Percentiles rank a stretch among this genome's conserved stretches.
phyloP scores from a whole-genome alignment of 305 asterid genomes.

The Fraxinus ornus region DNA sequence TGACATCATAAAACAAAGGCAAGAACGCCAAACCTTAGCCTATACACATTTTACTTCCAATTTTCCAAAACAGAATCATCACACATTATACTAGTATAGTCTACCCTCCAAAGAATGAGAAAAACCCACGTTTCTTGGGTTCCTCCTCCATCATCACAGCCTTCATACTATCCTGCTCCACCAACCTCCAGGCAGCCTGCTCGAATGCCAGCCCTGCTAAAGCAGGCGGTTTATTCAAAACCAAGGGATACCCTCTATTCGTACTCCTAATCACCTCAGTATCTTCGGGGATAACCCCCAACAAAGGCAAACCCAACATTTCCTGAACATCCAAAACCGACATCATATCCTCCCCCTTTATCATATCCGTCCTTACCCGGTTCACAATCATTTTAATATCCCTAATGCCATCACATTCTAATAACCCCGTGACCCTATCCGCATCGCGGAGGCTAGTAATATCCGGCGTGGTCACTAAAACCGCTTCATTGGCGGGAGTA shows the following conservation, averaged over 20 bases:
- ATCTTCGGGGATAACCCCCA: constrained; percentile 92
- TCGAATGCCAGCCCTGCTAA: constrained; percentile 90
- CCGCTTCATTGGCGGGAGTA: constrained; percentile 51
- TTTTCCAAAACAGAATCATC: background rate
- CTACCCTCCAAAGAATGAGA: constrained; percentile 85
- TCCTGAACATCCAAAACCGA: constrained; percentile 81
- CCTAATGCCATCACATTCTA: constrained; percentile 51
- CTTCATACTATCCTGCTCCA: constrained; percentile 96
- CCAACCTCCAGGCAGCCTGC: constrained; percentile 98
- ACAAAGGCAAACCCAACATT: constrained; percentile 82
- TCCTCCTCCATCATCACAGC: constrained; percentile 95
- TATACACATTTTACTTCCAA: constrained; percentile 39
- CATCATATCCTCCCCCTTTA: constrained; percentile 55
- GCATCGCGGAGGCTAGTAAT: constrained; percentile 51
- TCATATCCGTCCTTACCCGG: constrained; percentile 54
- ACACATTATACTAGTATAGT: background rate
- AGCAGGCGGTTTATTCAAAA: constrained; percentile 87
- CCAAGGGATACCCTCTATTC: constrained; percentile 81
- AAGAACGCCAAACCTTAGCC: constrained; percentile 29
- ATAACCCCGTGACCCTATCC: constrained; percentile 47
- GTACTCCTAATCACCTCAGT: constrained; percentile 90
- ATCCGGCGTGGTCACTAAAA: constrained; percentile 49
- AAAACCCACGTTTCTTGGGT: constrained; percentile 87
- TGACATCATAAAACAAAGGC: constrained; percentile 27
- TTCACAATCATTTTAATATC: constrained; percentile 54